Base-by-base conservation (phyloP, 768 basidiomycete species). In the Polyporus arcularius region DNA sequence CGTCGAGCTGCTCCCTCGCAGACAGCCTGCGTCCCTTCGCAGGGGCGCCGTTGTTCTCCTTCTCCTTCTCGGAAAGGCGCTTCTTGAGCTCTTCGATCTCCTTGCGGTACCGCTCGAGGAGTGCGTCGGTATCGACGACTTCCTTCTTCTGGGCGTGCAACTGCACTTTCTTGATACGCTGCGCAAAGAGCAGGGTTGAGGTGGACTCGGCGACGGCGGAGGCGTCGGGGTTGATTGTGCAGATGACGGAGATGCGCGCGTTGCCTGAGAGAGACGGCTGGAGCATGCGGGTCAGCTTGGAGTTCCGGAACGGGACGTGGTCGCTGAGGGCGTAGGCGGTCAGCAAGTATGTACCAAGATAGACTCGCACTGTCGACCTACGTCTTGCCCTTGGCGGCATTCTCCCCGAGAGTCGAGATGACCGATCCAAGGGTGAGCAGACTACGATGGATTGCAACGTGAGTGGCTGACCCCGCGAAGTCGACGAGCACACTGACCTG, bases 241-340 rank as follows among this genome's bases (percentile, higher is more conserved):
- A 97, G 54, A 98, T 89, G 15, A 99, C 96, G 43, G 92, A 94
- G 55, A 99, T 96, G 8, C 94, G 87, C 21, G 96, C 96, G 71
- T 98, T 94, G 1, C 96, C 96, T 0, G 94, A 91, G 1, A 99
- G 80, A 0, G 95, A 98, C 1, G 96, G 95, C 73, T 98, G 96
- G 6, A 98, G 83, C 73, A 98, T 85, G 26, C 94, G 87, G 15
- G 95, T 97, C 10, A 98, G 82, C 73, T 98, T 98, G 45, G 92
- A 94, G 71, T 98, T 97, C 18, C 96, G 87, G 76, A 89, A 98
- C 2, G 96, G 96, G 14, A 98, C 88, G 71, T 98, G 94, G 70
- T 94, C 92, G 55, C 88, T 88, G 66, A 11, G 39, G n/a, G 28
- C 15, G 46, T 41, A 32, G 55, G 32, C n/a, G 26, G 40, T 52